Percentiles rank a stretch among this genome's conserved stretches.
These are phyloP conservation scores for Sporothrix mexicana DNA, from an alignment of 2,329 filamentous ascomycete species.

Conservation along the genomic window DNA sequence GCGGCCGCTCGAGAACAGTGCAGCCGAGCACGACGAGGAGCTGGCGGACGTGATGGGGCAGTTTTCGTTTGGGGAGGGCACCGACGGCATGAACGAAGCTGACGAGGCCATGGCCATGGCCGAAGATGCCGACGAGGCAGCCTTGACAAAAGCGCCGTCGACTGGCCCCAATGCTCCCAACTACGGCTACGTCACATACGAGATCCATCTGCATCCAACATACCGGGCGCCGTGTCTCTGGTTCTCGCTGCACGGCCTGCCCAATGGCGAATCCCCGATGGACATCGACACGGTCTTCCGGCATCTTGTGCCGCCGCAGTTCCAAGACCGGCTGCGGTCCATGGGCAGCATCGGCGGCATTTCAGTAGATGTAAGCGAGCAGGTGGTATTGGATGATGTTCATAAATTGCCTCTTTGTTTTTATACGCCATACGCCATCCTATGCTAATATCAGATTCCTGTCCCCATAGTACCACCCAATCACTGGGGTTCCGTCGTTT, in stretches of 20 bases:
- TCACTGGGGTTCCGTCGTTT: slow-evolving; percentile 77
- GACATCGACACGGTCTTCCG: slow-evolving; percentile 73
- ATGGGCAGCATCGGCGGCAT: slow-evolving; percentile 73
- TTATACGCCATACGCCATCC: neutral
- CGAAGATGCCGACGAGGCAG: slow-evolving; percentile 47
- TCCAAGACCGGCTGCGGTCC: slow-evolving; percentile 64
- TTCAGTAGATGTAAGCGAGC: slow-evolving; percentile 76
- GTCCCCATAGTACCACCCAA: slow-evolving; percentile 74
- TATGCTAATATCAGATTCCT: neutral
- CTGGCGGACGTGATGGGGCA: slow-evolving; percentile 54
- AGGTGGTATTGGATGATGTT: too few species aligned
- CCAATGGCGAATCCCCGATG: slow-evolving; percentile 61
- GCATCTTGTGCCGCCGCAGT: slow-evolving; percentile 70
- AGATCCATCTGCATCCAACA: slow-evolving; percentile 75
- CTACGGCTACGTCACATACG: slow-evolving; percentile 66
- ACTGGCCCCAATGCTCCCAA: slow-evolving; percentile 44
- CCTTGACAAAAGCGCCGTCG: slow-evolving; percentile 44
- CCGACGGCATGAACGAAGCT: neutral
- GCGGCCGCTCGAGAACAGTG: slow-evolving; percentile 55
- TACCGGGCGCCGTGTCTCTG: slow-evolving; percentile 78
- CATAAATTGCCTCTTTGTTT: too few species aligned
- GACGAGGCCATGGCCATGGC: slow-evolving; percentile 24
- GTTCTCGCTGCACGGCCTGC: slow-evolving; percentile 69
- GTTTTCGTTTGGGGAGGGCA: slow-evolving; percentile 50
- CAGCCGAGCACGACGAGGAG: slow-evolving; percentile 47